These are phyloP conservation scores for Epichloe brachyelytri DNA, from an alignment of 2,329 filamentous ascomycete genomes.

Conservation along the genomic window DNA sequence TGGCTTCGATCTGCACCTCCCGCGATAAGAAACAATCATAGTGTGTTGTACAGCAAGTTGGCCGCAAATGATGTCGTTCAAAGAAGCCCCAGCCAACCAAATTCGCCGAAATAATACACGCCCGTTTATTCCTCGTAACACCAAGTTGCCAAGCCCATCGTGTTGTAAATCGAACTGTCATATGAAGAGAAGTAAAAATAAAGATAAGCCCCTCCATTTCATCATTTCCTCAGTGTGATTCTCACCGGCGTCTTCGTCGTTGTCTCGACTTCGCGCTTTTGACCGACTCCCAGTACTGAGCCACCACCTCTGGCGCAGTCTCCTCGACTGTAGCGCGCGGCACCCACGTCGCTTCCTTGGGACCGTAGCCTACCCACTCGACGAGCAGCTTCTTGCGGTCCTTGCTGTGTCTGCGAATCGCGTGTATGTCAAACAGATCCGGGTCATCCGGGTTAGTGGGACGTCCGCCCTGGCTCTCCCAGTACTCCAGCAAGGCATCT, in stretches of 20 bases:
- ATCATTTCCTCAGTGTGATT: not conserved
- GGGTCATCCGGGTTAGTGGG: conserved; percentile 19
- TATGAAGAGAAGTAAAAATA: too few relatives aligned
- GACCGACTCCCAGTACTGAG: conserved; percentile 15
- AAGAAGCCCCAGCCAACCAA: too few relatives aligned
- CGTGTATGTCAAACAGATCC: conserved; percentile 20
- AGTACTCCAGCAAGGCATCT: conserved; percentile 19
- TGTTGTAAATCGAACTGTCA: too few relatives aligned
- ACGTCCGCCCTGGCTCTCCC: conserved; percentile 18
- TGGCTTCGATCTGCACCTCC: too few relatives aligned
- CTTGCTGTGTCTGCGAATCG: conserved; percentile 19
- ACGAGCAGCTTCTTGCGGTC: conserved; percentile 17
- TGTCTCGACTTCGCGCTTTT: not conserved
- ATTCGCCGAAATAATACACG: too few relatives aligned
- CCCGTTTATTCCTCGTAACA: too few relatives aligned
- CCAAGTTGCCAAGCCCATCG: too few relatives aligned
- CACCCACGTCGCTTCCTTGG: conserved; percentile 19
- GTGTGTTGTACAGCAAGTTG: too few relatives aligned
- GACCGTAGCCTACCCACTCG: conserved; percentile 23
- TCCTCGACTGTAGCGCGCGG: conserved; percentile 12
- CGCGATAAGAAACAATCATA: too few relatives aligned
- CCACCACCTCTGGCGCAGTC: conserved; percentile 15
- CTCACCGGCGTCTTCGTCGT: not conserved
- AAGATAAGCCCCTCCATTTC: too few relatives aligned
- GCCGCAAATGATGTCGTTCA: too few relatives aligned